Conservation (phyloP, 345 rosid genomes). For the Trapa bicornis region DNA sequence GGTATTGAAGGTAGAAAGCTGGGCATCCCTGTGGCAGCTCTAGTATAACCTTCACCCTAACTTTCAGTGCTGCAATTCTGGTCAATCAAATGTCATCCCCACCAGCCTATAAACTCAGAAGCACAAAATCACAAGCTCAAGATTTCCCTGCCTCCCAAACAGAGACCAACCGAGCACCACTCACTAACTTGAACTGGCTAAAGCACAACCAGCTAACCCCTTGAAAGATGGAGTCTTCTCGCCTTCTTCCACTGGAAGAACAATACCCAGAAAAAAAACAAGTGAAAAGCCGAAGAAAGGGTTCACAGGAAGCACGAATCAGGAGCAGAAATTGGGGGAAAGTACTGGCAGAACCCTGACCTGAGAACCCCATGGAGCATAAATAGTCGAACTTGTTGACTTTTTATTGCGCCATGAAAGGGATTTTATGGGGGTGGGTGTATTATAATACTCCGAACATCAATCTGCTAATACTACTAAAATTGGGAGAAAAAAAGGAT, state of each 20-base stretch:
- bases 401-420: neutral
- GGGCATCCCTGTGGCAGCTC: slow-evolving; percentile 36
- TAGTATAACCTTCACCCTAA: slow-evolving; percentile 26
- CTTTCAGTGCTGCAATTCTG: slow-evolving; percentile 28
- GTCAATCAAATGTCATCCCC: slow-evolving; percentile 24
- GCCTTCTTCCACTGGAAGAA: neutral
- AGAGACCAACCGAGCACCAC: neutral
- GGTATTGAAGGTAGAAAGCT: slow-evolving; percentile 33
- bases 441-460: neutral
- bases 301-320: neutral
- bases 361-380: slow-evolving; percentile 2
- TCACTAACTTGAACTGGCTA: neutral
- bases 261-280: neutral
- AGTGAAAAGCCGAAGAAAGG: neutral
- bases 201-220: neutral
- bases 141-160: neutral
- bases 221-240: neutral
- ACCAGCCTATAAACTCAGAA: slow-evolving; percentile 2
- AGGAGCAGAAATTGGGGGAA: neutral
- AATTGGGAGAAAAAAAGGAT: neutral
- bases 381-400: slow-evolving; percentile 15
- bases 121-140: neutral
- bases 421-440: no score
- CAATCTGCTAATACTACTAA: neutral
- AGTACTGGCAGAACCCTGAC: slow-evolving; percentile 7